These are phyloP conservation scores for Holtermannia corniformis DNA, from an alignment of 768 basidiomycete genomes.

Conservation along the genomic window DNA sequence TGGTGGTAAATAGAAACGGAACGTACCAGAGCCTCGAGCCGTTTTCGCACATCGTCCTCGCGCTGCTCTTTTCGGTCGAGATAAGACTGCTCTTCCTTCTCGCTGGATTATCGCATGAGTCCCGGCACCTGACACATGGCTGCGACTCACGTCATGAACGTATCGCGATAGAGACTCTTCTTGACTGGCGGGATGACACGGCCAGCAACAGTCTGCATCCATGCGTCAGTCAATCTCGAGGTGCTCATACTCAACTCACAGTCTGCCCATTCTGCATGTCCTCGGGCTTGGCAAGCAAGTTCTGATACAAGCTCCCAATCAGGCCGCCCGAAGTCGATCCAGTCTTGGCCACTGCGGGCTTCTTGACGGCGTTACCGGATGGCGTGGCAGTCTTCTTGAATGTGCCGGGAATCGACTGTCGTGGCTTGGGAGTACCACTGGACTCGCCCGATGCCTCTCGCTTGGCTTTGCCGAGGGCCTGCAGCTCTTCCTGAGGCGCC, in stretches of 20 bases:
- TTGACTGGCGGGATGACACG: neutral
- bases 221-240: neutral
- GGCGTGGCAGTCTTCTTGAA: neutral
- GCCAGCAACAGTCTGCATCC: neutral
- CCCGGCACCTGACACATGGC: too few species aligned
- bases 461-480: neutral
- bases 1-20: neutral
- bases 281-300: neutral
- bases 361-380: neutral
- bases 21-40: neutral
- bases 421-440: neutral
- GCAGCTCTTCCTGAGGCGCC: too few species aligned
- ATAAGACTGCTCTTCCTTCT: neutral
- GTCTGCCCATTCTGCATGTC: neutral
- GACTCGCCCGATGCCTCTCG: neutral
- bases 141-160: neutral
- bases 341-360: neutral
- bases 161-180: neutral
- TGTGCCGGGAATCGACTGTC: neutral
- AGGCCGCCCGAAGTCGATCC: neutral
- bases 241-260: too few species aligned
- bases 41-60: neutral
- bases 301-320: neutral
- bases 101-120: neutral
- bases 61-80: neutral